These are phyloP conservation scores for Sicyos baderoa DNA, from an alignment of 306 rosid genomes.

Conservation along the genomic window DNA sequence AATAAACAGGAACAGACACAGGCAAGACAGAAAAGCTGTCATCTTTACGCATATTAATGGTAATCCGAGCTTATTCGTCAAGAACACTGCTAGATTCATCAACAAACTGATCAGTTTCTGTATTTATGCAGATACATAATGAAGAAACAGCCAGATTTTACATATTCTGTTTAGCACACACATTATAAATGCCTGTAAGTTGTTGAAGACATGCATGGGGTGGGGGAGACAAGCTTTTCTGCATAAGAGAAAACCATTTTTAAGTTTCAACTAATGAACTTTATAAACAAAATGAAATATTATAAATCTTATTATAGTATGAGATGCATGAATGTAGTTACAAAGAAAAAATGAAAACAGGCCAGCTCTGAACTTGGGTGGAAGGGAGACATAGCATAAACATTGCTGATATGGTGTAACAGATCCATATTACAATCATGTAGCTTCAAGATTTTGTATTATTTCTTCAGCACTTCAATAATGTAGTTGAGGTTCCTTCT, in stretches of 20 bases:
- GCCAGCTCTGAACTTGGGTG: slow-evolving; percentile 13
- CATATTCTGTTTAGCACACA: neutral
- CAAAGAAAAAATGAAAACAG: neutral
- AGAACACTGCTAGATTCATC: neutral
- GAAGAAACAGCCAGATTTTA: neutral
- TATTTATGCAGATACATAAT: neutral
- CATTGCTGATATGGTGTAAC: slow-evolving; percentile 17
- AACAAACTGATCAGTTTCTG: neutral
- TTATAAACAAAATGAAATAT: slow-evolving; percentile 2
- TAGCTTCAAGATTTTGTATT: slow-evolving; percentile 1
- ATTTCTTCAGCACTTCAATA: neutral
- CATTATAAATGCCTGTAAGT: neutral
- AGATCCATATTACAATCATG: slow-evolving; percentile 17
- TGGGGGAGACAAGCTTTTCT: slow-evolving; percentile 5
- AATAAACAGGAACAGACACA: neutral
- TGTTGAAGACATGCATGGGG: neutral
- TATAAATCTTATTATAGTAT: neutral
- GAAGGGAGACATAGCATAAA: slow-evolving; percentile 26
- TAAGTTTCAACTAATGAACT: neutral
- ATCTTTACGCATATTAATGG: neutral
- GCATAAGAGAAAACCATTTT: slow-evolving; percentile 6
- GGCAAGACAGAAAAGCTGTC: neutral
- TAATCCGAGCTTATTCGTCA: neutral
- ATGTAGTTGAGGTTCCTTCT: slow-evolving; percentile 11
- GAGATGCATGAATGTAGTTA: neutral